Percentiles rank a stretch among this genome's conserved stretches.
These are phyloP conservation scores for Elongisporangium anandrum DNA, from an alignment of 352 stramenopile species.

Conservation along the genomic window DNA sequence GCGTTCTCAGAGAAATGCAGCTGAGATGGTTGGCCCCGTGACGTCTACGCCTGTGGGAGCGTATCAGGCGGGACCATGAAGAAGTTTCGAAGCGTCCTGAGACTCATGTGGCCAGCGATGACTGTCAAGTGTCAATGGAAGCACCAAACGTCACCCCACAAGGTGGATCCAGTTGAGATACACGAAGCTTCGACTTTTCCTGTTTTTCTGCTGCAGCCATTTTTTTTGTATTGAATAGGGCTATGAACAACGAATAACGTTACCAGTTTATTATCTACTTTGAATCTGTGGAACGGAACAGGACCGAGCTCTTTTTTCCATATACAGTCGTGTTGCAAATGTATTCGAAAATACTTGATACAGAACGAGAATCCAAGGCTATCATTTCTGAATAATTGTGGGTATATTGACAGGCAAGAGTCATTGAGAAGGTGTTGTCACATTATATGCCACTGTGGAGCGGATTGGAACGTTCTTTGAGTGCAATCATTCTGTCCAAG, in stretches of 20 bases:
- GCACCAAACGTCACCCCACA: background rate
- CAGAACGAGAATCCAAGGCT: background rate
- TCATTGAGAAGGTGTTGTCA: too few relatives aligned
- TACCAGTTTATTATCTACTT: background rate
- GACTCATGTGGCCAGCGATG: background rate
- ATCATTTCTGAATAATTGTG: background rate
- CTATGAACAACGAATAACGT: too few relatives aligned
- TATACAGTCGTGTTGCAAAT: background rate
- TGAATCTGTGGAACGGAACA: background rate
- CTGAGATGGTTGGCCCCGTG: background rate
- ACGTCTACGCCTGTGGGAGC: background rate
- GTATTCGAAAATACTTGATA: background rate
- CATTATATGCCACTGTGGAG: too few relatives aligned
- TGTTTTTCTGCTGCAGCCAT: background rate
- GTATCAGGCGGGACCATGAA: background rate
- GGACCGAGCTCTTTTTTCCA: background rate
- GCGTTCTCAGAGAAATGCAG: slow-evolving; percentile 4
- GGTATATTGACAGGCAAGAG: too few relatives aligned
- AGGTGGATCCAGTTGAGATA: background rate
- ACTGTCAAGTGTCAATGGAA: slow-evolving; percentile 7
- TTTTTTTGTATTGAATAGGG: background rate
- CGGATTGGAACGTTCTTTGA: too few relatives aligned
- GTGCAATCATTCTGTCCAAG: too few relatives aligned
- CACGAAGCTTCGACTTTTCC: background rate
- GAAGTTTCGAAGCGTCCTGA: background rate